A percentile compares a stretch with the other conserved stretches of the same genome.
Conservation (phyloP, 208 protist genomes). For the Porcisia hertigi region DNA sequence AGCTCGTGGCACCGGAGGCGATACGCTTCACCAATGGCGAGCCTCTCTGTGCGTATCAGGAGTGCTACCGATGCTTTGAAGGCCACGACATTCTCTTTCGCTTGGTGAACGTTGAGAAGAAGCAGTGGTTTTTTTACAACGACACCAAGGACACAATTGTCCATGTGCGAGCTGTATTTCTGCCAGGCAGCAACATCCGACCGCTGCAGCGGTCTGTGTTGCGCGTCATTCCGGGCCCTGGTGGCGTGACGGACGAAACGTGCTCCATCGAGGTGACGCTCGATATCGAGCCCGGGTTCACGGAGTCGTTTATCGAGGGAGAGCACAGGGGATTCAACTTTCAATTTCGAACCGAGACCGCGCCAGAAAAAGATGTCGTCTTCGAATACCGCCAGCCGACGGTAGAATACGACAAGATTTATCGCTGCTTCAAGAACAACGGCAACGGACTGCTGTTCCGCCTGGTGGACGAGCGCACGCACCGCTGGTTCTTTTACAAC, state of each 20-base stretch:
- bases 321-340: constrained; percentile 54
- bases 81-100: constrained; percentile 64
- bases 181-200: constrained; percentile 39
- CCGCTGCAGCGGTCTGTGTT: constrained; percentile 39
- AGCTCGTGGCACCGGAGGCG: constrained; percentile 34
- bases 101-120: constrained; percentile 47
- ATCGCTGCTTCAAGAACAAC: constrained; percentile 76
- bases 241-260: constrained; percentile 18
- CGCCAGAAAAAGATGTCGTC: constrained; percentile 41
- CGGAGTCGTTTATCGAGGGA: constrained; percentile 78
- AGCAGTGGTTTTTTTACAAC: constrained; percentile 80
- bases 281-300: constrained; percentile 72
- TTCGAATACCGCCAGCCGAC: constrained; percentile 62
- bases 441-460: constrained; percentile 74
- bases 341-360: constrained; percentile 58
- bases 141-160: constrained; percentile 60
- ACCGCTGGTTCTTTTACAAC: constrained; percentile 65
- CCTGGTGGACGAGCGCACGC: constrained; percentile 44
- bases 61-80: constrained; percentile 72
- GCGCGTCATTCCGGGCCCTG: constrained; percentile 13
- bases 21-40: constrained; percentile 37
- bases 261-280: constrained; percentile 59
- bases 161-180: constrained; percentile 35
- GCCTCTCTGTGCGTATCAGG: constrained; percentile 43
- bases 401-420: constrained; percentile 68